Percentiles rank a stretch among this genome's conserved stretches.
Evolutionary conservation across 495 filamentous ascomycete species (phyloP).

Genomic region (Talaromyces borbonicus): DNA sequence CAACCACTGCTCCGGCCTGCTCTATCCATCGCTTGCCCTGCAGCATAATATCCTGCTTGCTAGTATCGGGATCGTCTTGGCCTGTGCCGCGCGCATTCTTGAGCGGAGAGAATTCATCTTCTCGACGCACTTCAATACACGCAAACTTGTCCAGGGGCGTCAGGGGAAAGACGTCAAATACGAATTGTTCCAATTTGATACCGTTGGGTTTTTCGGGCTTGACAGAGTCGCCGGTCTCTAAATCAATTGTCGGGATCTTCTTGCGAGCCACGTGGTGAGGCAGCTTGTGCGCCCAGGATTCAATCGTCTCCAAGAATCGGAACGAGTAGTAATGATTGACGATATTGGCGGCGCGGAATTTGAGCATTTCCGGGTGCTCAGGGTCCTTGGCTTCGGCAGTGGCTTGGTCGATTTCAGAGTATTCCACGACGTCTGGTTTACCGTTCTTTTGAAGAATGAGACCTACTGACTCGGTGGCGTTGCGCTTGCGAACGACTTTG

Average conservation of each 20-base stretch:
- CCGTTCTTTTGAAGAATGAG: constrained; percentile 92
- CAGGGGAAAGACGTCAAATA: constrained; percentile 96
- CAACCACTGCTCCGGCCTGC: constrained; percentile 64
- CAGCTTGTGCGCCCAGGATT: constrained; percentile 71
- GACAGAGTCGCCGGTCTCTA: constrained; percentile 61
- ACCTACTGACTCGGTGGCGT: constrained; percentile 92
- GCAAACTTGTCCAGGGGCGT: constrained; percentile 82
- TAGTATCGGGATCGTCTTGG: constrained; percentile 91
- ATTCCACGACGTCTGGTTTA: constrained; percentile 95
- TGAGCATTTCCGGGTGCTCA: constrained; percentile 72
- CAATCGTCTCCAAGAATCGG: constrained; percentile 83
- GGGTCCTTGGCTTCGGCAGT: constrained; percentile 83
- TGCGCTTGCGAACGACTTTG: constrained; percentile 96
- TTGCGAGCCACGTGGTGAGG: constrained; percentile 95
- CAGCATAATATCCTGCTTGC: constrained; percentile 74
- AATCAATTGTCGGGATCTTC: constrained; percentile 89
- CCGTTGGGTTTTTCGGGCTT: constrained; percentile 94
- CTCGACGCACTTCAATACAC: constrained; percentile 87
- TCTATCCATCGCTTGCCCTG: constrained; percentile 82
- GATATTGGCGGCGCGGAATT: constrained; percentile 96
- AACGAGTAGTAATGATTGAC: constrained; percentile 99
- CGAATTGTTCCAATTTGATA: constrained; percentile 98
- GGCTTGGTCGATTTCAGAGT: constrained; percentile 87
- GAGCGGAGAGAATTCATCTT: constrained; percentile 96
- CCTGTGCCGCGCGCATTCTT: constrained; percentile 91